Conservation (phyloP, 805 yeast species). For the Starmerella potacharoeniae region DNA sequence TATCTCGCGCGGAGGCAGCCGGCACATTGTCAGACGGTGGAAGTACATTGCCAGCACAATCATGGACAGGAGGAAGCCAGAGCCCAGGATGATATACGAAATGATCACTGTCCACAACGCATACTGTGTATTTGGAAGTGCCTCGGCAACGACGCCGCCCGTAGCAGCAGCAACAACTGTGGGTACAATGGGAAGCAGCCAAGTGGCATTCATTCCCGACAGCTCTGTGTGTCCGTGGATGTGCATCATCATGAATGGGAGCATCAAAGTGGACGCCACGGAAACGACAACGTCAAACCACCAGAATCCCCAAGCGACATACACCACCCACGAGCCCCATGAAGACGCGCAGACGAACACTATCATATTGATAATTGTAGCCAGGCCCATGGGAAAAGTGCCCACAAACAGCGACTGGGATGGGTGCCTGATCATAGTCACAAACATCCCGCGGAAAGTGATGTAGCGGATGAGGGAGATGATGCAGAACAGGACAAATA, state of each 20-base stretch:
- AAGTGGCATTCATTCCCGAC: background rate
- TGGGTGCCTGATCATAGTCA: background rate
- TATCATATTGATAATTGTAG: background rate
- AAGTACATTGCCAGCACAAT: background rate
- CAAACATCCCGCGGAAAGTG: background rate
- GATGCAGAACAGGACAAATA: background rate
- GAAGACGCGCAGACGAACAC: background rate
- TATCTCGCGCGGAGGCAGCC: slow-evolving; percentile 2
- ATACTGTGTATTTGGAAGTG: background rate
- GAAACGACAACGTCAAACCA: background rate
- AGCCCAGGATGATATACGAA: background rate
- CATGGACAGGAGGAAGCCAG: background rate
- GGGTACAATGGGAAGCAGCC: slow-evolving; percentile 4
- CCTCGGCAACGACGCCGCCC: background rate
- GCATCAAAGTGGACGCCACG: background rate
- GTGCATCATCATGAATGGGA: slow-evolving; percentile 3
- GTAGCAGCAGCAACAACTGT: background rate
- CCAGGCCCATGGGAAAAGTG: slow-evolving; percentile 4
- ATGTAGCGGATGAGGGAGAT: background rate
- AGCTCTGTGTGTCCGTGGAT: background rate
- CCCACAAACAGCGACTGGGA: slow-evolving; percentile 1
- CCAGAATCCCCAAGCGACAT: slow-evolving; percentile 1
- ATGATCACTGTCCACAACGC: background rate
- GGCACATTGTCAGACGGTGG: slow-evolving; percentile 2
- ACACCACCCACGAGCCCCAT: background rate